Evolutionary conservation across 192 early-diverging fungal genomes (phyloP), one percentile per base, ranked within the genome.

Genomic region (Backusella liffmaniae): DNA sequence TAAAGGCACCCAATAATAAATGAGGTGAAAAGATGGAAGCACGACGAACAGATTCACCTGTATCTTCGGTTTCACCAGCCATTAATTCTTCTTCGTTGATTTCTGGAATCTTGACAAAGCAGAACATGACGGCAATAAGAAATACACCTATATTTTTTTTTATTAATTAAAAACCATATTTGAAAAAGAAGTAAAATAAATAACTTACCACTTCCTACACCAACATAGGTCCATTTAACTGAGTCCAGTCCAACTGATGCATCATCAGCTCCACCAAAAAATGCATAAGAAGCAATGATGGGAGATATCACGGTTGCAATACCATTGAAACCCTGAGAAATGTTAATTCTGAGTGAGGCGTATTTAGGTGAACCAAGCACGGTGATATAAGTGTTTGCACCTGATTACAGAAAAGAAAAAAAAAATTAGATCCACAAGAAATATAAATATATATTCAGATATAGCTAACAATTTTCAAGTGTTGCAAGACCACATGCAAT

Each of bases 41-140:
- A 39, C 79, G 70, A 5, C 74, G 74, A 18, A 56, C 62, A 35
- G 36, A n/a, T 6, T 46, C 66, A 42, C 74, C 49, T 2, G 41
- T 35, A 34, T 75, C 74, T 32, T 30, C 62, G 41, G 70, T 69
- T 73, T 87, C 81, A 0, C 68, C 39, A 5, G 81, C 82, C 37
- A 81, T 79, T 42, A 86, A 56, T 9, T 80, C 76, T 12, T 83
- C 82, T 36, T 82, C 67, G 67, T 86, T 82, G 12, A 88, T 53
- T 23, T 85, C 86, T 23, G 80, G 80, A 7, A 82, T 75, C 1
- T 42, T 39, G 1, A 73, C 74, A 36, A 82, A 75, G 34, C 73
- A 82, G 49, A 82, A 77, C 59, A 82, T 29, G 0, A 77, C 7
- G 26, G 56, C 76, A 46, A 82, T 76, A 23, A 76, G 56, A 49